Evolutionary conservation across 2,329 filamentous ascomycete species (phyloP).

Genomic region (Penicillium sp.): DNA sequence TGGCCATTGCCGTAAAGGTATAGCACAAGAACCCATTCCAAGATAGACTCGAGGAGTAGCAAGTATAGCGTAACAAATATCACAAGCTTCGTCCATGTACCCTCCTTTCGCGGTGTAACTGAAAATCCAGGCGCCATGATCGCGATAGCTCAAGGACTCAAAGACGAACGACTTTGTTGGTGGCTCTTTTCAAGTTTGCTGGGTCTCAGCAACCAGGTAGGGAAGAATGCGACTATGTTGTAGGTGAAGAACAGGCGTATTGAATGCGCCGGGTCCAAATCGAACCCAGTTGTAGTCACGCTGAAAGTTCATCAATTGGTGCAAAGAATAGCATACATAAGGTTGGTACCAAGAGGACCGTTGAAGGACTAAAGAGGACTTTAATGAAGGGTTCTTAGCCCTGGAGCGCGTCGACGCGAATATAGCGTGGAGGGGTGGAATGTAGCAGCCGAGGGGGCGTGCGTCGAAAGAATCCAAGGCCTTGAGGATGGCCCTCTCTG

Average conservation of each 20-base stretch:
- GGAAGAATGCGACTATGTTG: not conserved
- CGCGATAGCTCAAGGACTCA: not conserved
- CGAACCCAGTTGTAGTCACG: constrained; percentile 8
- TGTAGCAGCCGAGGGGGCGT: constrained; percentile 23
- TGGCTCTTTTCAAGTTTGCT: not conserved
- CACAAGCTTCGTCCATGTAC: constrained; percentile 37
- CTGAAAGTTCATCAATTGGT: constrained; percentile 9
- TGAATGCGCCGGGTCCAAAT: constrained; percentile 11
- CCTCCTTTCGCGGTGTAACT: constrained; percentile 25
- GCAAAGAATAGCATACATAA: constrained; percentile 3
- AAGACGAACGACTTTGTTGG: not conserved
- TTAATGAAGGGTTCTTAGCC: constrained; percentile 9
- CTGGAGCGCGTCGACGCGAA: constrained; percentile 28
- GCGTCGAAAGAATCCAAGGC: constrained; percentile 25
- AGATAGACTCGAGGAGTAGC: constrained; percentile 37
- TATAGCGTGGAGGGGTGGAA: constrained; percentile 29
- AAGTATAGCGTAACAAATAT: constrained; percentile 40
- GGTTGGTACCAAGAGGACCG: not conserved
- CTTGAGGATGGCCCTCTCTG: not conserved
- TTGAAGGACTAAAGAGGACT: constrained; percentile 20
- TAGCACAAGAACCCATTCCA: constrained; percentile 36
- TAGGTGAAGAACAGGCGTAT: constrained; percentile 1
- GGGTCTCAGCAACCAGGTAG: not conserved
- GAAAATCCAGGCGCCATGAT: constrained; percentile 22
- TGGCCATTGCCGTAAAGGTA: constrained; percentile 36